Base-by-base conservation (phyloP, 2,329 filamentous ascomycete species). In the Alternaria novae-zelandiae region DNA sequence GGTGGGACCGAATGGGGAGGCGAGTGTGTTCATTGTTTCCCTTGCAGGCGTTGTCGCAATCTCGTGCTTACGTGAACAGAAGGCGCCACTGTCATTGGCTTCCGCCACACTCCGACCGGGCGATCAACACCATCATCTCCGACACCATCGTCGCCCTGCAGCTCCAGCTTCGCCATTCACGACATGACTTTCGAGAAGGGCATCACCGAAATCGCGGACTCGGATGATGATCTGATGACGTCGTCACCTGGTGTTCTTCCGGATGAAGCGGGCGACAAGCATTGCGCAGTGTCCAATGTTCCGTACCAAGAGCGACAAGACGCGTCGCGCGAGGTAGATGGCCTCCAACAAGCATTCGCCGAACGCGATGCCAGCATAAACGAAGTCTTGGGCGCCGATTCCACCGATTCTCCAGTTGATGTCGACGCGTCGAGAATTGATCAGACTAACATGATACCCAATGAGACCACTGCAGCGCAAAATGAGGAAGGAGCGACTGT, bases 141-240 rank as follows among this genome's bases (percentile, higher is more conserved):
- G 51, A 53, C 59, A 12, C 30, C 51, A 41, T 17, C 28, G 15
- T 30, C 50, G 26, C 12, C n/a, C 43, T 58, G 23, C 58, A 55
- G 15, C 58, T 28, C 12, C 30, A 49, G 36, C 60, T 45, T 56
- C 57, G 21, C 26, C 10, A 26, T 46, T 20, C 58, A 61, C 62
- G 69, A 70, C 56, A 79, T 79, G 75, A 66, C 69, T 26, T 13
- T 72, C 45, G 64, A 28, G 8, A 57, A 65, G 46, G 67, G 60
- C 43, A 43, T 65, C 45, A 70, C 61, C 30, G 75, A 78, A 63
- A 64, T 79, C 15, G 70, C 74, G 11, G 76, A 79, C 63, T 78
- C 75, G 20, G 76, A 79, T 54, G 75, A 78, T 7, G 76, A 78
- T 66, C 70, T 61, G 2, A 62, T 77, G 63, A 70, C 70, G 56